A percentile compares a stretch with the other conserved stretches of the same genome.
Evolutionary conservation across 768 basidiomycete genomes (phyloP).

Genomic region (Amanita pseudoporphyria): DNA sequence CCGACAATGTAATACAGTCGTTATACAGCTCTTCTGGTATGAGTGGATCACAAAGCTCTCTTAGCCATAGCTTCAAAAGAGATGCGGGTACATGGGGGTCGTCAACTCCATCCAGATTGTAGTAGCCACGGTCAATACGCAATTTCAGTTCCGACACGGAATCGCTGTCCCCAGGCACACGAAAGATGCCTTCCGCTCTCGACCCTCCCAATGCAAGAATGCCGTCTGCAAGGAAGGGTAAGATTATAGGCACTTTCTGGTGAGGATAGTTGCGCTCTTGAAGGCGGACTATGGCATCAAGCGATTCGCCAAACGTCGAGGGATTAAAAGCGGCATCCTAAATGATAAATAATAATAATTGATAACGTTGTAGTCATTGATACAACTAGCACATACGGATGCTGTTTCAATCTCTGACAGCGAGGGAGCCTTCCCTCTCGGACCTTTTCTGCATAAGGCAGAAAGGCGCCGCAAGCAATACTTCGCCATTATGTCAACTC

Average conservation of each 20-base stretch:
- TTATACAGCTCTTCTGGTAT: conserved; percentile 90
- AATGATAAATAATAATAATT: conserved; percentile 9
- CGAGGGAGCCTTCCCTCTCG: conserved; percentile 75
- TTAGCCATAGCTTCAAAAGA: conserved; percentile 86
- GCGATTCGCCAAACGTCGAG: conserved; percentile 86
- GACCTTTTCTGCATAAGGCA: conserved; percentile 74
- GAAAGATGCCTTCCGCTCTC: conserved; percentile 85
- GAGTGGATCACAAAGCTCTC: conserved; percentile 88
- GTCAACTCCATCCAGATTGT: conserved; percentile 81
- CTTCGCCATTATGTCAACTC: conserved; percentile 86
- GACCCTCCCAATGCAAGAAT: conserved; percentile 84
- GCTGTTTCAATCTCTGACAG: conserved; percentile 87
- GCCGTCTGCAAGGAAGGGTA: conserved; percentile 88
- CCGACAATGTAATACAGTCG: conserved; percentile 66
- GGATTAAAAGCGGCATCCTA: conserved; percentile 93
- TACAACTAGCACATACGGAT: conserved; percentile 39
- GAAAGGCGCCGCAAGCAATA: conserved; percentile 76
- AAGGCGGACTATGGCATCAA: conserved; percentile 74
- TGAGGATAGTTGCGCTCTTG: conserved; percentile 83
- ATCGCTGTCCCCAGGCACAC: conserved; percentile 86
- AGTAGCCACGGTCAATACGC: conserved; percentile 85
- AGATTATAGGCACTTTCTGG: conserved; percentile 82
- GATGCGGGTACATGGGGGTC: conserved; percentile 89
- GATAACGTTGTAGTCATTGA: conserved; percentile 1
- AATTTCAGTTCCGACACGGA: conserved; percentile 81